Base-by-base conservation (phyloP, 129 eudicot species). In the Artemisia tridentata region DNA sequence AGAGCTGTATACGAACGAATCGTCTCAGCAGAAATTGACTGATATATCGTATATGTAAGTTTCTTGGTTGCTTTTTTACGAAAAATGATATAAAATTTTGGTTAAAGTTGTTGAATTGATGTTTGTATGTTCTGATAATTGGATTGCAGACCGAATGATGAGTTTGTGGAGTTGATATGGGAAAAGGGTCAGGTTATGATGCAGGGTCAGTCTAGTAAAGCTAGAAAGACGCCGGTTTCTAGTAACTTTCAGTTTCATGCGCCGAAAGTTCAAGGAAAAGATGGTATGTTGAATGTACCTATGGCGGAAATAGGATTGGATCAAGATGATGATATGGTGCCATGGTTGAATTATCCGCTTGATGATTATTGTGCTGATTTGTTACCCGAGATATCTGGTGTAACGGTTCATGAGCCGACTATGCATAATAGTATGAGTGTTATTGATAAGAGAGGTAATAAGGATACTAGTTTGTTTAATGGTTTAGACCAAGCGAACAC, bases 121-220 rank as follows among this genome's bases (percentile, higher is more conserved):
- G 19, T 63, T 19, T 48, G 41, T 77, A 75, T 70, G 64, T 65
- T 71, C 27, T 46, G 68, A 54, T 71, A 25, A 55, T 64, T 75
- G 86, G 93, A 95, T 64, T 75, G 88, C 97, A 95, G 99, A n/a
- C 82, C 82, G 1, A 85, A 84, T 29, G 79, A 80, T 62, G 96
- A 84, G n/a, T 80, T 81, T 65, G 81, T 83, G 57, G 99, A 95
- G 72, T 84, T 95, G 29, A 82, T 90, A 25, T 95, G 97, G 91
- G 91, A 86, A 75, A 90, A 88, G 72, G 99, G 99, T 80, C 97
- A 90, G 78, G 49, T 90, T 76, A 78, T 83, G 89, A 88, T 90
- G 93, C 97, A 88, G 74, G 89, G 92, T 63, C 96, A 95, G 72
- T 76, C 96, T 48, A 80, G 82, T 67, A 90, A 72, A 64, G 78